Conservation (phyloP, 2,329 filamentous ascomycete species). For the Didymella glomerata region DNA sequence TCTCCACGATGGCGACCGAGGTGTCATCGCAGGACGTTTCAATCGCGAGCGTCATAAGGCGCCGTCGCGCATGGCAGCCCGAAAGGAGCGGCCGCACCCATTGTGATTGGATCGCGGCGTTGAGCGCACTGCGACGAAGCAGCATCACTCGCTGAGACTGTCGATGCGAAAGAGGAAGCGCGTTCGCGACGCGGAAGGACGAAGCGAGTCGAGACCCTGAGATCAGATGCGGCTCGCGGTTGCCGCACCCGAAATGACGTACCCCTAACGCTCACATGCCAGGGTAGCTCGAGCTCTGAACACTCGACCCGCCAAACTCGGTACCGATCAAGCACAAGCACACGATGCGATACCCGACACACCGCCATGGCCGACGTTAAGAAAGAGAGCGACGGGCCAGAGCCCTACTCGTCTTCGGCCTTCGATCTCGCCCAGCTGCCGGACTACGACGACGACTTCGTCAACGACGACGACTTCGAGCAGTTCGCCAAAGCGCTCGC, state of each 20-base stretch:
- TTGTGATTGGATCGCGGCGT: constrained; percentile 18
- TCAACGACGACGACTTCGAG: constrained; percentile 73
- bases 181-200: background rate
- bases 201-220: constrained; percentile 14
- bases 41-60: constrained; percentile 69
- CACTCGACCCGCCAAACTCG: background rate
- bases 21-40: constrained; percentile 94
- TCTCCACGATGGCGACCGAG: constrained; percentile 81
- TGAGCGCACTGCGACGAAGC: constrained; percentile 23
- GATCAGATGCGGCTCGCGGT: background rate
- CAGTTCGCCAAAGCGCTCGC: constrained; percentile 83
- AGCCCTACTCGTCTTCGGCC: constrained; percentile 68
- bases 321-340: background rate
- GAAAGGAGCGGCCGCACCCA: background rate
- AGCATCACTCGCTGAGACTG: constrained; percentile 28
- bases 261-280: background rate
- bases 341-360: constrained; percentile 28
- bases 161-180: background rate
- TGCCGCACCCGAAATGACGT: background rate
- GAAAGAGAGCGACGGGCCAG: constrained; percentile 60
- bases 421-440: constrained; percentile 77
- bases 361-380: constrained; percentile 55
- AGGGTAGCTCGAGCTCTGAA: background rate
- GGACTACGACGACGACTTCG: constrained; percentile 82
- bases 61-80: constrained; percentile 25